Percentiles rank a stretch among this genome's conserved stretches.
These are phyloP conservation scores for Malus sieversii DNA, from an alignment of 306 rosid genomes.

Conservation along the genomic window DNA sequence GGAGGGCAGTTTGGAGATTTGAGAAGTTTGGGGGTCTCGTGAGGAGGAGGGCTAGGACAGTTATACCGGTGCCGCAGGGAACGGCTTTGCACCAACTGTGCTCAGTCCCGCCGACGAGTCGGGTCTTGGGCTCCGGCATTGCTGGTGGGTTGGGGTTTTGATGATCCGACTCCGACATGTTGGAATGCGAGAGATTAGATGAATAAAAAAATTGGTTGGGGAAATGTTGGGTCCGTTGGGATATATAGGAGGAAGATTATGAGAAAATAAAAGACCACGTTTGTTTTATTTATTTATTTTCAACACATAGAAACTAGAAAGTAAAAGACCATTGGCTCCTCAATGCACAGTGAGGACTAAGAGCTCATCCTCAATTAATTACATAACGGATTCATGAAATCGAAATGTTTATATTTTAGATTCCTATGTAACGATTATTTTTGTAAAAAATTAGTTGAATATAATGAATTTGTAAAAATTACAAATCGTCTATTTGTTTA, in stretches of 20 bases:
- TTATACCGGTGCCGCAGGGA: slow-evolving; percentile 75
- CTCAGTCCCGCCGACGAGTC: slow-evolving; percentile 84
- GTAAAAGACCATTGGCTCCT: too few species aligned
- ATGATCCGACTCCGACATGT: slow-evolving; percentile 47
- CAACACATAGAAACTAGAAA: too few species aligned
- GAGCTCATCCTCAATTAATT: too few species aligned
- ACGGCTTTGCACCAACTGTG: slow-evolving; percentile 89
- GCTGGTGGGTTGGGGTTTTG: not conserved
- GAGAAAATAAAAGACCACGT: not conserved
- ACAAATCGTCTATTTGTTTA: too few species aligned
- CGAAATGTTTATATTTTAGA: too few species aligned
- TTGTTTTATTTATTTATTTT: too few species aligned
- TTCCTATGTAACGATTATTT: too few species aligned
- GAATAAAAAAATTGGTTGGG: not conserved
- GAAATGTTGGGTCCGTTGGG: not conserved
- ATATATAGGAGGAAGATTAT: not conserved
- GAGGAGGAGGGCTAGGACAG: slow-evolving; percentile 67
- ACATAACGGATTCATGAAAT: too few species aligned
- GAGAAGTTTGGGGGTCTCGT: slow-evolving; percentile 51
- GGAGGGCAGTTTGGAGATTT: slow-evolving; percentile 56
- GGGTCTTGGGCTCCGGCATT: slow-evolving; percentile 13
- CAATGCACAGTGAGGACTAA: too few species aligned
- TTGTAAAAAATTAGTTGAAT: too few species aligned
- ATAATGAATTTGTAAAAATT: too few species aligned
- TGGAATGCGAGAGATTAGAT: not conserved